These are phyloP conservation scores for Caryopteris hybrid DNA, from an alignment of 305 asterid species.

Conservation along the genomic window DNA sequence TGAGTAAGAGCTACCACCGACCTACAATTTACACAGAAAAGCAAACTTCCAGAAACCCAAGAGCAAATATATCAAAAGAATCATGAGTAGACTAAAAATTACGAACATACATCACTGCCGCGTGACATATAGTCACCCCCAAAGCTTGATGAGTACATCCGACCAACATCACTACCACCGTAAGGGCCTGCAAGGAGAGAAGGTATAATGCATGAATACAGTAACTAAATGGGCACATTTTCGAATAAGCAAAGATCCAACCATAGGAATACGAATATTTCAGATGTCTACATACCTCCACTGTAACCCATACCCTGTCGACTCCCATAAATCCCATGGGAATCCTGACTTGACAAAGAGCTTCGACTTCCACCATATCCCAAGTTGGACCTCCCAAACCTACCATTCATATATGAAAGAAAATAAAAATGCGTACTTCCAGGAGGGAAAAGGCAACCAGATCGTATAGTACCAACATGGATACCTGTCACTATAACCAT, in stretches of 20 bases:
- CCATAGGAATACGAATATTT: not conserved
- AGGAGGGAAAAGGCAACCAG: not conserved
- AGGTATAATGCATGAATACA: not conserved
- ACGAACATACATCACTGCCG: slow-evolving; percentile 67
- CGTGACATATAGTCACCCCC: slow-evolving; percentile 79
- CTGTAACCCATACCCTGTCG: slow-evolving; percentile 79
- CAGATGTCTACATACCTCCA: slow-evolving; percentile 50
- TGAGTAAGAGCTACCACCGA: slow-evolving; percentile 74
- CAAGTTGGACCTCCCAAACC: slow-evolving; percentile 76
- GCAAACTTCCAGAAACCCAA: not conserved
- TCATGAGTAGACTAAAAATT: not conserved
- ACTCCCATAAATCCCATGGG: slow-evolving; percentile 71
- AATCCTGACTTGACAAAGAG: slow-evolving; percentile 72
- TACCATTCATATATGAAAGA: slow-evolving; percentile 15
- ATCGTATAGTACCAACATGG: not conserved
- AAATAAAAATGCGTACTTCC: not conserved
- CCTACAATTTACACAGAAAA: slow-evolving; percentile 37
- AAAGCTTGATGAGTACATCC: slow-evolving; percentile 80
- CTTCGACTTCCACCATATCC: slow-evolving; percentile 79
- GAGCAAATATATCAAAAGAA: not conserved
- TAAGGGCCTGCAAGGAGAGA: slow-evolving; percentile 55
- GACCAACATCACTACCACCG: slow-evolving; percentile 64
- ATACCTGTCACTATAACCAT: slow-evolving; percentile 81
- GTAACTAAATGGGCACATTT: not conserved
- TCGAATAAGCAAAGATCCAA: not conserved